Base-by-base conservation (phyloP, 768 basidiomycete species). In the Sarcodon sp. region DNA sequence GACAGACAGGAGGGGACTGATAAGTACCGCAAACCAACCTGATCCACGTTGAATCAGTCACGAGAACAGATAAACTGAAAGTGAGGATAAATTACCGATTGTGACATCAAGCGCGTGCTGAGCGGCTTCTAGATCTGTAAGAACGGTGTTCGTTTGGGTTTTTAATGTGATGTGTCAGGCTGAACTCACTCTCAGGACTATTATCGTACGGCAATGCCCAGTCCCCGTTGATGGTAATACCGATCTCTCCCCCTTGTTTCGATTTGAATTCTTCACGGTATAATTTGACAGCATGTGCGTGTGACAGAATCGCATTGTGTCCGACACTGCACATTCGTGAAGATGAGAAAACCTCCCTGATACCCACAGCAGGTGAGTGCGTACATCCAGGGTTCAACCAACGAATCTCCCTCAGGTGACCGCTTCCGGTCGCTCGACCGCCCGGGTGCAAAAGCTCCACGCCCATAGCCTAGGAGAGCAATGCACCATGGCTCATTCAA, bases 141-240 rank as follows among this genome's bases (percentile, higher is more conserved):
- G 21, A 27, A 4, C 21, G 21, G 21, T 27, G 4, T 27, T 27
- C 4, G 21, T 27, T 32, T 3, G 12, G 11, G 12, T 7, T 47
- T 12, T 2, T 13, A 49, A 52, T 7, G 8, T 8, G 36, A 37
- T 51, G 50, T 43, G 43, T 44, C 45, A 39, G 33, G 36, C 11
- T 6, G 5, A 4, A 65, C 79, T 54, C 57, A 86, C 85, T 86
- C 56, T 79, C 77, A 8, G 74, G 77, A 36, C 61, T 69, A 52
- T 83, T 72, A 53, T 85, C 80, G 51, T 78, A 87, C 7, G 86
- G 84, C 60, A 81, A 76, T 33, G 75, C 69, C 80, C 80, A 85
- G 59, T 84, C 80, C 9, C 83, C 80, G 54, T 86, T 86, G 41
- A 87, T 67, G 0, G 85, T 87, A 57, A 88, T 85, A n/a, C 83